Base-by-base conservation (phyloP, 345 rosid species). In the Eucalyptus curtisii region DNA sequence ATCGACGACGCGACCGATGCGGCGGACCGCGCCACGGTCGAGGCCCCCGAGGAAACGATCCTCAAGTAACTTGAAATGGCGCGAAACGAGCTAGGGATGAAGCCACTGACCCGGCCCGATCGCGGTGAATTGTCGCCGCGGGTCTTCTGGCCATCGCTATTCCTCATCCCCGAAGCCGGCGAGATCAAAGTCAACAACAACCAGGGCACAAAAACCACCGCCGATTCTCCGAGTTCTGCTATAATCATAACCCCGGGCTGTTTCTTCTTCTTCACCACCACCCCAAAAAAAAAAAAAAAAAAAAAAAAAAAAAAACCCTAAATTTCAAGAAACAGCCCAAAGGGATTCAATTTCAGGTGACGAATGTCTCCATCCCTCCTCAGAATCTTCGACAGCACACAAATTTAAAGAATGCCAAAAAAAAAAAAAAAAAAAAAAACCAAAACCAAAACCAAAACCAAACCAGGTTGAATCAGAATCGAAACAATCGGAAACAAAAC, bases 1-100 rank as follows among this genome's bases (percentile, higher is more conserved):
- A 96, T 93, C 20, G 99, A 94, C 19, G 97, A 96, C 4, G 99
- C 98, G 49, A 91, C 96, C 2, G 97, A 95, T 3, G 92, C 97
- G 37, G 99, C 99, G 27, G 99, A 95, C 93, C 95, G 92, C 13
- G 98, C 98, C 37, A 96, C 98, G 3, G 96, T 95, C 42, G 99
- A 96, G 22, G 99, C 98, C 79, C 99, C 99, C 2, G 99, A 95
- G 5, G 99, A 96, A 89, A 97, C 94, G 45, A 96, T 95, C 90
- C 92, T 93, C 90, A 95, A 85, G 90, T 94, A 97, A 91, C 97
- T 94, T 20, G 99, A 96, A 81, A 97, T 88, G 45, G 96, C 93
- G 33, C 99, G 96, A 88, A 96, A 95, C 25, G 99, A 96, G 89
- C 94, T 96, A 79, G 95, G 95, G 48, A 95, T 92, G 30, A 98